Evolutionary conservation across 805 yeast genomes (phyloP), one percentile per base, ranked within the genome.

Genomic region (Sugiyamaella chiloensis): DNA sequence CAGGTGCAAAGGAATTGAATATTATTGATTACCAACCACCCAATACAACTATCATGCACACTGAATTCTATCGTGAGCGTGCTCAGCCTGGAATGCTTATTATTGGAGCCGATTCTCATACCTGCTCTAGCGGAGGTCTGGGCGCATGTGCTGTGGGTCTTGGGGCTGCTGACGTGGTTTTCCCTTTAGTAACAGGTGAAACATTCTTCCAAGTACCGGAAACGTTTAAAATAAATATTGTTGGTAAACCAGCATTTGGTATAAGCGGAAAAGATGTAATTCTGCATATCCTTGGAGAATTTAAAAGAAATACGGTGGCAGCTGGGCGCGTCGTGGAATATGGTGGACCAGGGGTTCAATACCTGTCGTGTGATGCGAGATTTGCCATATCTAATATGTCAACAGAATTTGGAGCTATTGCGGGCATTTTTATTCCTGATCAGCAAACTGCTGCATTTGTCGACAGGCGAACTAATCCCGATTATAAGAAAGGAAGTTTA

Each of bases 291-390:
- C 40, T 47, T 9, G 42, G 42, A 3, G 43, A 14, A 3, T 47
- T 43, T 41, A 47, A 47, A 37, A 16, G 51, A 12, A 47, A 47
- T 36, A 47, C 51, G n/a, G 35, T 47, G 7, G 51, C 51, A 7
- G 51, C 51, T 5, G 47, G 47, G 2, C 24, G 48, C n/a, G 66
- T 63, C 2, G 60, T 62, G 12, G 66, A 62, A 50, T 62, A 61
- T 36, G 61, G 51, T 2, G 66, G 66, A 17, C 53, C 52, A 12
- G 66, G 66, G 24, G 58, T 60, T 4, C 49, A 39, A 14, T 46
- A 58, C 47, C 51, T 62, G 24, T 55, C 60, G 30, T 49, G 61
- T 14, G 66, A 62, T 40, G 66, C 61, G 52, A 56, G 66, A 8
- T 42, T 50, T 24, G 48, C 52, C 20, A 40, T 50, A 23, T 50